Percentiles rank a stretch among this genome's conserved stretches.
These are phyloP conservation scores for Aspergillus pseudoviridinutans DNA, from an alignment of 2,329 filamentous ascomycete genomes.

Conservation along the genomic window DNA sequence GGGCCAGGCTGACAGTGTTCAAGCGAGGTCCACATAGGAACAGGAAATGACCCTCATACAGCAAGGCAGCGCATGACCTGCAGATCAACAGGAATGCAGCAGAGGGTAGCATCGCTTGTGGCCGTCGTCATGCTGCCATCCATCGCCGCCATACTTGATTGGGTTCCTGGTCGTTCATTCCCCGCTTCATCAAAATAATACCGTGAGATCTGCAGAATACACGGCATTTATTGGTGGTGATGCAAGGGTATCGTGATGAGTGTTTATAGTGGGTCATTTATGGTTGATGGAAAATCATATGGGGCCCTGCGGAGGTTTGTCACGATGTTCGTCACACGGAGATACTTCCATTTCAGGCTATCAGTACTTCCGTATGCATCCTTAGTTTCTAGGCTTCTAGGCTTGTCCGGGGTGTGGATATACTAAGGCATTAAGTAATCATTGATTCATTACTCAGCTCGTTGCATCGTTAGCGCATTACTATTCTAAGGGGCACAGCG, in stretches of 20 bases:
- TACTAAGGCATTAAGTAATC: too few relatives aligned
- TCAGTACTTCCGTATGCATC: neutral
- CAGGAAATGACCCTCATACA: conserved; percentile 1
- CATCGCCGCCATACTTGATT: neutral
- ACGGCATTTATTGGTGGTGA: neutral
- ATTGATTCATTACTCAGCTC: too few relatives aligned
- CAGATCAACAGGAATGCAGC: neutral
- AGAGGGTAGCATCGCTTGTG: conserved; percentile 1
- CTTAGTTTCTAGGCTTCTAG: neutral
- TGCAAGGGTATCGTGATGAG: neutral
- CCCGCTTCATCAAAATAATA: neutral
- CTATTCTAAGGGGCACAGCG: too few relatives aligned
- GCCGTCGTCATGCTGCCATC: neutral
- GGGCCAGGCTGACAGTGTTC: neutral
- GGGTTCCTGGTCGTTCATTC: neutral
- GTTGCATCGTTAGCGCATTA: too few relatives aligned
- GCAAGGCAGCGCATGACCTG: neutral
- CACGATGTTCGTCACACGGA: neutral
- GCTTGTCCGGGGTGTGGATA: too few relatives aligned
- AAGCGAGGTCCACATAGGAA: neutral
- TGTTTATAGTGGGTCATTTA: neutral
- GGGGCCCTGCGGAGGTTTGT: neutral
- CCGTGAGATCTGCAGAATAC: too few relatives aligned
- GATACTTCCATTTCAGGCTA: neutral
- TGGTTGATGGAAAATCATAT: neutral